Percentiles rank a stretch among this genome's conserved stretches.
phyloP scores from a whole-genome alignment of 768 basidiomycete species.

The Termitomyces sp. region DNA sequence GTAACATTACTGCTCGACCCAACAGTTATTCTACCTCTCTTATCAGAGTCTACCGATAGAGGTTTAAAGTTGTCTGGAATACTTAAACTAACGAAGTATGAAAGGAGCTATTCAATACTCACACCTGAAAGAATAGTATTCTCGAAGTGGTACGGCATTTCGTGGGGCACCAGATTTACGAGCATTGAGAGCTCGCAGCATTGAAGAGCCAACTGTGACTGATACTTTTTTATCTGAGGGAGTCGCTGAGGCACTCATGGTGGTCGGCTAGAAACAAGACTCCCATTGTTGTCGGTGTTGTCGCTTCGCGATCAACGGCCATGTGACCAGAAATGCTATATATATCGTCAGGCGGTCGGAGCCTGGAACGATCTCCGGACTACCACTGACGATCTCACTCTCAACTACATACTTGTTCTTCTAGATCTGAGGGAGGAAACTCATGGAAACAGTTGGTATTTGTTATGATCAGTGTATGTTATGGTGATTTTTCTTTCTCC shows the following conservation, averaged over 20 bases:
- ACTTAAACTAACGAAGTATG: not conserved
- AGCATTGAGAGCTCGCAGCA: conserved; percentile 64
- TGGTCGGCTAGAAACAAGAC: conserved; percentile 24
- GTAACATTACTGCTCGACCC: conserved; percentile 47
- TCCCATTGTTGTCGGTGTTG: not conserved
- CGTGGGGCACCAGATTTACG: conserved; percentile 56
- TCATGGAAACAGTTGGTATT: not conserved
- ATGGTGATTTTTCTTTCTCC: not conserved
- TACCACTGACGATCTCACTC: not conserved
- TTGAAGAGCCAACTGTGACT: conserved; percentile 49
- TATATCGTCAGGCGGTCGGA: not conserved
- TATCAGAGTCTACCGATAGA: conserved; percentile 60
- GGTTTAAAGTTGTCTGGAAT: conserved; percentile 73
- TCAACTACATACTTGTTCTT: no score
- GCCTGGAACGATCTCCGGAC: not conserved
- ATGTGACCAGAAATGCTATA: conserved; percentile 3
- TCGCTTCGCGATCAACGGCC: not conserved
- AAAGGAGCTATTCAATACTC: conserved; percentile 24
- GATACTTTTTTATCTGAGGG: conserved; percentile 52
- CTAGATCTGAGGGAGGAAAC: no score
- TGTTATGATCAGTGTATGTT: not conserved
- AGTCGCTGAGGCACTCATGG: conserved; percentile 48
- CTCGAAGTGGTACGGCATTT: conserved; percentile 47
- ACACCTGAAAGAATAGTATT: conserved; percentile 82
- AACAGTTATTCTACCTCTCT: conserved; percentile 64